phyloP scores from a whole-genome alignment of 2,329 filamentous ascomycete genomes.

The Phialocephala subalpina region DNA sequence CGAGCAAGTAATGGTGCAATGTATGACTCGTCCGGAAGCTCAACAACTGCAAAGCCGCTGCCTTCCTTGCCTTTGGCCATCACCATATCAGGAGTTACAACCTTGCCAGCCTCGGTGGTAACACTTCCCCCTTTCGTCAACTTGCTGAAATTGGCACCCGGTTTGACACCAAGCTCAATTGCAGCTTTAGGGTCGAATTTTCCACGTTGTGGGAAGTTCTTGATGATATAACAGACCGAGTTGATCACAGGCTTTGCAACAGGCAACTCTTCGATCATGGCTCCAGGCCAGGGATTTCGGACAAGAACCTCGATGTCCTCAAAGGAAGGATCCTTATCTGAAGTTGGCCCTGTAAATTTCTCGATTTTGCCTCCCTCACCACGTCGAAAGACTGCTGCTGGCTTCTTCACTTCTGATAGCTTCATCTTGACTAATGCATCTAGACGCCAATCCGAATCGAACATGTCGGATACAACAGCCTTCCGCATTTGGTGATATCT shows the following conservation, averaged over 20 bases:
- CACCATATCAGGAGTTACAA: constrained; percentile 88
- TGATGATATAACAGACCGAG: constrained; percentile 87
- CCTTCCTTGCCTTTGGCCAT: constrained; percentile 73
- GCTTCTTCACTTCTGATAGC: constrained; percentile 71
- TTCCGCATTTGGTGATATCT: constrained; percentile 60
- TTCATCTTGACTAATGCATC: constrained; percentile 74
- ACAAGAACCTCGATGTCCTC: constrained; percentile 77
- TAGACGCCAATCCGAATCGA: constrained; percentile 76
- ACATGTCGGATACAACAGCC: constrained; percentile 77
- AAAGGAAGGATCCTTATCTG: constrained; percentile 55
- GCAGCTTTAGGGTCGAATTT: constrained; percentile 78
- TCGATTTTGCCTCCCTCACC: constrained; percentile 71
- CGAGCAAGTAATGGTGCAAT: constrained; percentile 73
- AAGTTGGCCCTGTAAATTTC: constrained; percentile 73
- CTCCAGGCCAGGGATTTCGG: constrained; percentile 81
- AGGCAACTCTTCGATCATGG: constrained; percentile 70
- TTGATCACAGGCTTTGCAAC: constrained; percentile 69
- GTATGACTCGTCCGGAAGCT: constrained; percentile 76
- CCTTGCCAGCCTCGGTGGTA: constrained; percentile 67
- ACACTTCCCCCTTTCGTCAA: constrained; percentile 73
- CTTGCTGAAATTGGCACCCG: constrained; percentile 62
- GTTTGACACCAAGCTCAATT: constrained; percentile 67
- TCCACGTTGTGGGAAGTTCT: constrained; percentile 77
- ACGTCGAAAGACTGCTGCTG: constrained; percentile 74
- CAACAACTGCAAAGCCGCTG: constrained; percentile 79